These are phyloP conservation scores for Mycena sp. DNA, from an alignment of 1,284 basidiomycete species.

Conservation along the genomic window DNA sequence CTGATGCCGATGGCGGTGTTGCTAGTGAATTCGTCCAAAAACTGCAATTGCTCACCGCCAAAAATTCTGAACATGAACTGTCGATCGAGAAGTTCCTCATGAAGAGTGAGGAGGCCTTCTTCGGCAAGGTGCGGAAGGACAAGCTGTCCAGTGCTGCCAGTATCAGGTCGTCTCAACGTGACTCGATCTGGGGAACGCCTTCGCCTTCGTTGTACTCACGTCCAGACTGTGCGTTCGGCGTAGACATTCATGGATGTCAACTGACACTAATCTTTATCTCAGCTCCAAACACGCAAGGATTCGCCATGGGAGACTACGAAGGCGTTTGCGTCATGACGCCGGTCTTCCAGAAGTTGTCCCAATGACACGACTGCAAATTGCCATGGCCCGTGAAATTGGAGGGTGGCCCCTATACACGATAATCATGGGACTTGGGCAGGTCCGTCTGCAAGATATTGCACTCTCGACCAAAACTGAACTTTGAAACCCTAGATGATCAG, in stretches of 20 bases:
- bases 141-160: slow-evolving; percentile 82
- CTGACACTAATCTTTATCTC: no score
- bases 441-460: no score
- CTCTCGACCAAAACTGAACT: no score
- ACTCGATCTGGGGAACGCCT: slow-evolving; percentile 84
- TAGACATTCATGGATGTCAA: no score
- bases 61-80: slow-evolving; percentile 90
- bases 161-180: slow-evolving; percentile 80
- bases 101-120: slow-evolving; percentile 93
- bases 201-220: slow-evolving; percentile 78
- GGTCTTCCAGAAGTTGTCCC: slow-evolving; percentile 62
- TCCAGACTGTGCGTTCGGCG: slow-evolving; percentile 60
- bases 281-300: slow-evolving; percentile 64
- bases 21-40: slow-evolving; percentile 90
- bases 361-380: slow-evolving; percentile 86
- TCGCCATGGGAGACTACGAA: slow-evolving; percentile 59
- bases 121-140: slow-evolving; percentile 88
- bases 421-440: slow-evolving; percentile 79
- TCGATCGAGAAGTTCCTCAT: slow-evolving; percentile 91
- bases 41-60: slow-evolving; percentile 78
- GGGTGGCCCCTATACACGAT: slow-evolving; percentile 94
- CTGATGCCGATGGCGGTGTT: slow-evolving; percentile 91
- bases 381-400: slow-evolving; percentile 77
- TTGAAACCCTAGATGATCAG: slow-evolving; percentile 66
- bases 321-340: slow-evolving; percentile 62